These are phyloP conservation scores for Prunus fruticosa DNA, from an alignment of 306 rosid genomes.

Conservation along the genomic window DNA sequence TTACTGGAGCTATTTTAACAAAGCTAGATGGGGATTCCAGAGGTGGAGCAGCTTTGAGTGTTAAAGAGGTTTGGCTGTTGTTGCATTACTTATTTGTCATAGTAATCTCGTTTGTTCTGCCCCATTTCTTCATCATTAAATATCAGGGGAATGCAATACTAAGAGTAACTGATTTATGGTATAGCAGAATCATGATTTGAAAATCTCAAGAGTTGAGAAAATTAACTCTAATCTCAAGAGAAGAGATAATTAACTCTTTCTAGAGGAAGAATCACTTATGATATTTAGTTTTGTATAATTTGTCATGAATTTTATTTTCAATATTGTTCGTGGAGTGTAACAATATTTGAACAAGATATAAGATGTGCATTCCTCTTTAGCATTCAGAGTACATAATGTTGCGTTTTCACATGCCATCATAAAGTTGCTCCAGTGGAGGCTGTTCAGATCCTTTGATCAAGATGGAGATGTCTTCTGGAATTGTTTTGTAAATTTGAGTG, in stretches of 20 bases:
- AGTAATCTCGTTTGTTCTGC: neutral
- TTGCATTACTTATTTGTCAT: neutral
- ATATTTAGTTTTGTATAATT: neutral
- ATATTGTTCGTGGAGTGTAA: neutral
- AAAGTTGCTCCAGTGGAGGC: neutral
- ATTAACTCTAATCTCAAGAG: neutral
- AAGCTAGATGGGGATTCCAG: constrained; percentile 99
- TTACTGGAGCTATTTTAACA: constrained; percentile 97
- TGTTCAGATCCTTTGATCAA: neutral
- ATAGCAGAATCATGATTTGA: neutral
- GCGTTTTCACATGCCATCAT: neutral
- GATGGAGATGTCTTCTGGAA: neutral
- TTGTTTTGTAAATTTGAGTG: neutral
- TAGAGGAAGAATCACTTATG: neutral
- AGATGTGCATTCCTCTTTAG: neutral
- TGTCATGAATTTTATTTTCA: neutral
- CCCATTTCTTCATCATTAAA: neutral
- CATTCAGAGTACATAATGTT: neutral
- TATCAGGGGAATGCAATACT: neutral
- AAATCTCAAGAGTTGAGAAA: neutral
- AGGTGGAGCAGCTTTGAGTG: constrained; percentile 99
- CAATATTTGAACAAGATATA: neutral
- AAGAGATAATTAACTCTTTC: constrained; percentile 3
- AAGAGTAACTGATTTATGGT: neutral
- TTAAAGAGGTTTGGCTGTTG: constrained; percentile 66